Conservation (phyloP, 257 asterid genomes). For the Lycium ferocissimum region DNA sequence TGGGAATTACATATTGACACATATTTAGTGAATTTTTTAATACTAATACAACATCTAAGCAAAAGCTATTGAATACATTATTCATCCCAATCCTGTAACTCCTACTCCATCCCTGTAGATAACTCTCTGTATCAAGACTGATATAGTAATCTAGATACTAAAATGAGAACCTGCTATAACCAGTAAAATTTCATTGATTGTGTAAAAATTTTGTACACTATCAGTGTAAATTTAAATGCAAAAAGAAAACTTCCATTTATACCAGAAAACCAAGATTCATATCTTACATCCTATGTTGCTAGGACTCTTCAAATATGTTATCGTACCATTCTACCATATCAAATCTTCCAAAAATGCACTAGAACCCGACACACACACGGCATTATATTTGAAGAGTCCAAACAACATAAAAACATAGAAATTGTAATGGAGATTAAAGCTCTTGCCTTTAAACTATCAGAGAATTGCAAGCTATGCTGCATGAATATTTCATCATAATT, state of each 20-base stretch:
- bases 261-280: background rate
- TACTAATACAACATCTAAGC: background rate
- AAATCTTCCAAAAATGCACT: too few relatives aligned
- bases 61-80: background rate
- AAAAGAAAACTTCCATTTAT: background rate
- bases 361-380: too few relatives aligned
- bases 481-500: constrained; percentile 73
- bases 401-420: background rate
- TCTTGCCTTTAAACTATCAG: constrained; percentile 70
- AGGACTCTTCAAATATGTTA: too few relatives aligned
- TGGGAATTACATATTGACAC: background rate
- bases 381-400: too few relatives aligned
- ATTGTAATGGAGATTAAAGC: background rate
- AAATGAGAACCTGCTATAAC: background rate
- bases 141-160: background rate
- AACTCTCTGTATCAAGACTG: background rate
- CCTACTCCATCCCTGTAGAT: background rate
- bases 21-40: too few relatives aligned
- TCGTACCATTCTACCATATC: too few relatives aligned
- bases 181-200: background rate
- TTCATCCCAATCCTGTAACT: background rate
- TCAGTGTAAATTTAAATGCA: background rate
- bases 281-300: background rate
- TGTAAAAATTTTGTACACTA: background rate
- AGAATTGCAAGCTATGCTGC: constrained; percentile 63